Percentiles rank a stretch among this genome's conserved stretches.
Conservation (phyloP, 441 rosid genomes). For the Corymbia citriodora region DNA sequence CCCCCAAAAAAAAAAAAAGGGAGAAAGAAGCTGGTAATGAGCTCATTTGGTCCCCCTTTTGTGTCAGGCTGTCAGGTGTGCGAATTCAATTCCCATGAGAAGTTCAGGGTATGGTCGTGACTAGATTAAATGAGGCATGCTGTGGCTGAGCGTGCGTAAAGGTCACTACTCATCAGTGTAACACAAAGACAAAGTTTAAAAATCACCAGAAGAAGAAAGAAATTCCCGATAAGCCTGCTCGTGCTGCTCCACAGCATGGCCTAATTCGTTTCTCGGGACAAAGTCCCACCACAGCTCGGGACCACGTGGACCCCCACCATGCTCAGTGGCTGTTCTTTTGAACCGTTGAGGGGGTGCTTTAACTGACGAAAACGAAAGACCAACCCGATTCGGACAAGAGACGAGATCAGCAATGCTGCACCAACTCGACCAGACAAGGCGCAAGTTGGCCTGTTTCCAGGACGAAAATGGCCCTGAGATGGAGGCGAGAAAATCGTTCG, state of each 20-base stretch:
- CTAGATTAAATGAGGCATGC: neutral
- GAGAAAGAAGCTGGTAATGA: neutral
- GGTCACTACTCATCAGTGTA: neutral
- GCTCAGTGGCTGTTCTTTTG: neutral
- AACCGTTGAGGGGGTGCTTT: neutral
- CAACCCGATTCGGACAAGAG: neutral
- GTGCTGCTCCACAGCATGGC: neutral
- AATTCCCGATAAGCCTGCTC: neutral
- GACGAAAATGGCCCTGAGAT: neutral
- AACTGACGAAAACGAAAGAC: neutral
- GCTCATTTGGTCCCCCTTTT: neutral
- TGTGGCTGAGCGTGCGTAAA: neutral
- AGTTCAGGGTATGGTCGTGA: neutral
- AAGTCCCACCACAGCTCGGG: neutral
- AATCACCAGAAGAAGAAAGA: neutral
- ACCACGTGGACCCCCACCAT: neutral
- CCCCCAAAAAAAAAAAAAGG: neutral
- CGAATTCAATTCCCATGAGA: neutral
- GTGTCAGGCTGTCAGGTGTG: neutral
- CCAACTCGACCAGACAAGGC: neutral
- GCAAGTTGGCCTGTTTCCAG: neutral
- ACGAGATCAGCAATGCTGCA: neutral
- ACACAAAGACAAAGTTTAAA: neutral
- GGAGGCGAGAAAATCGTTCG: neutral
- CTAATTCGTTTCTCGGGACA: neutral